Conservation (phyloP, 1,284 basidiomycete species). For the Boletus semigastroideus region DNA sequence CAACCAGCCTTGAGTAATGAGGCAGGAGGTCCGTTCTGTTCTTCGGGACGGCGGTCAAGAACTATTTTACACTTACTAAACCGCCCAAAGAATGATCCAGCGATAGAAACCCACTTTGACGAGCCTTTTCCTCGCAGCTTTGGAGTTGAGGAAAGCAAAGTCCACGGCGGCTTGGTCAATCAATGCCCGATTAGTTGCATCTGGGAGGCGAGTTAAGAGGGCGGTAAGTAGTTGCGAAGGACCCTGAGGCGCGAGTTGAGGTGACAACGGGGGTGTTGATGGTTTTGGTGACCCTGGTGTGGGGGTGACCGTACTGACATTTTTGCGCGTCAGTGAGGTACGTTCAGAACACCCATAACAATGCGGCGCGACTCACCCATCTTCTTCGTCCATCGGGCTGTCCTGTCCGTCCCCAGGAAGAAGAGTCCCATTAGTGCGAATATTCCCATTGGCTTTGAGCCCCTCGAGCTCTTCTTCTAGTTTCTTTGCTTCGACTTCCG, state of each 20-base stretch:
- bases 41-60: constrained; percentile 83
- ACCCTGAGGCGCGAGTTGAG: constrained; percentile 75
- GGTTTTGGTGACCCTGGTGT: constrained; percentile 66
- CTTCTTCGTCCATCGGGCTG: constrained; percentile 41
- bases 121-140: constrained; percentile 88
- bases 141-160: constrained; percentile 95
- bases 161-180: constrained; percentile 96
- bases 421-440: constrained; percentile 18
- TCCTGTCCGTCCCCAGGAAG: constrained; percentile 16
- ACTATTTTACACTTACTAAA: constrained; percentile 47
- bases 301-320: constrained; percentile 48
- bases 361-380: constrained; percentile 44
- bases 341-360: constrained; percentile 7
- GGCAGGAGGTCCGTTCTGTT: constrained; percentile 90
- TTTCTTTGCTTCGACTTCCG: constrained; percentile 63
- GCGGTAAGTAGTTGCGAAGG: constrained; percentile 92
- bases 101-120: constrained; percentile 61
- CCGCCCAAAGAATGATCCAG: constrained; percentile 1
- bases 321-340: constrained; percentile 4
- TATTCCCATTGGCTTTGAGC: constrained; percentile 40
- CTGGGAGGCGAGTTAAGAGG: constrained; percentile 89
- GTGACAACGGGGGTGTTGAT: constrained; percentile 59
- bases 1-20: constrained; percentile 89
- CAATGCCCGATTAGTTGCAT: constrained; percentile 88
- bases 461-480: constrained; percentile 69